These are phyloP conservation scores for Malassezia brasiliensis DNA, from an alignment of 1,284 basidiomycete species.

Conservation along the genomic window DNA sequence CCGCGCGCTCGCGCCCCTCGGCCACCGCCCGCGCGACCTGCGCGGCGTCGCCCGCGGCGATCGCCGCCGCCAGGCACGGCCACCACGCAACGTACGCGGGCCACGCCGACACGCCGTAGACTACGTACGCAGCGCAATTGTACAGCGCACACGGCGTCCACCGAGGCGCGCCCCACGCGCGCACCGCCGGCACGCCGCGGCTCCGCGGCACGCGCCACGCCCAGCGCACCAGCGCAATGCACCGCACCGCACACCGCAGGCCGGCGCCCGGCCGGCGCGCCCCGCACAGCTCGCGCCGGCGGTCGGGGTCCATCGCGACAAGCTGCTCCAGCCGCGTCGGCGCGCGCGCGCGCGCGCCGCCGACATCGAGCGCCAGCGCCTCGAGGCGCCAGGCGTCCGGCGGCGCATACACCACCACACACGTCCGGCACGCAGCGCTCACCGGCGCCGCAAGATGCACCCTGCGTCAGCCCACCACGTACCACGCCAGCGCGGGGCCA, in stretches of 20 bases:
- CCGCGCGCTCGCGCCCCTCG: neutral
- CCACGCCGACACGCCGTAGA: neutral
- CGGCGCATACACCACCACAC: conserved; percentile 1
- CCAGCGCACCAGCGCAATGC: neutral
- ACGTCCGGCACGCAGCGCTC: neutral
- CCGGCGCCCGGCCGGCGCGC: neutral
- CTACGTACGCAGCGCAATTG: no score
- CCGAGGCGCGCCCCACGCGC: neutral
- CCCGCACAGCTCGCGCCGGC: neutral
- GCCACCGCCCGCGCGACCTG: neutral
- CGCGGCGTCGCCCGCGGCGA: neutral
- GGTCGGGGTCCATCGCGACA: conserved; percentile 9
- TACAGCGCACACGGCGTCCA: no score
- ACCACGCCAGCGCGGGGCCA: neutral
- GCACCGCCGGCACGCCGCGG: neutral
- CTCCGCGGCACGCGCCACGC: neutral
- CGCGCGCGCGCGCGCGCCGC: neutral
- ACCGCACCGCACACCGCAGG: neutral
- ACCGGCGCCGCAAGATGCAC: neutral
- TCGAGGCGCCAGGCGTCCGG: conserved; percentile 6
- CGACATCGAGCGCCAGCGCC: neutral
- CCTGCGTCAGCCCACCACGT: neutral
- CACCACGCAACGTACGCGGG: neutral
- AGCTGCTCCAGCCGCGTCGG: conserved; percentile 9
- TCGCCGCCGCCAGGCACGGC: neutral